Base-by-base conservation (phyloP, 2,329 filamentous ascomycete genomes). In the Dactylellina parvicollis region DNA sequence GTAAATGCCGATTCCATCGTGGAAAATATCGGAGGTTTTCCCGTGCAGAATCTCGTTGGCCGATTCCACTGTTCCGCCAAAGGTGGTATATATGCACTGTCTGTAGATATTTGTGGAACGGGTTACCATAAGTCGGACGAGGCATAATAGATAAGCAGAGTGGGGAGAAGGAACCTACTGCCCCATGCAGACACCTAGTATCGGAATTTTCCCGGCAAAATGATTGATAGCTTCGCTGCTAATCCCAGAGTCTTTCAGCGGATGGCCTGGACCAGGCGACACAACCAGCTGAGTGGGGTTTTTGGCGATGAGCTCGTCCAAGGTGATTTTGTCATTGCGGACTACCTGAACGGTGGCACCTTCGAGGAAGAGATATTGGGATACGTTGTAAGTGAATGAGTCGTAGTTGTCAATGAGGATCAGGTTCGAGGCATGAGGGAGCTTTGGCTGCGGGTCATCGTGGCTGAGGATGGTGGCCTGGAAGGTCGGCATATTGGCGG, bases 321-420 rank as follows among this genome's bases (percentile, higher is more conserved):
- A 82, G 0, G 90, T 89, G 77, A 98, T 89, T 81, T 96, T 88
- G 82, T 99, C 94, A 80, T 99, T 99, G 78, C 95, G 88, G 82
- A 89, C 91, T 18, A 99, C 95, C 2, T 89, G 91, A 55, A 97
- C 95, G 0, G 85, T 90, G 26, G 96, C 95, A 30, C 95, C 95
- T 81, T 98, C 95, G n/a, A 99, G 88, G 4, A 94, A 90, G 0
- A 99, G 88, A 79, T 99, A 99, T 81, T 99, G 96, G 81, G 98
- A 99, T 70, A 99, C 92, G 80, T 99, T 99, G 92, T 93, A 99
- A 70, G 94, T 97, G 81, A 99, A 99, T 2, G 95, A 98, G 82
- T 99, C 95, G 82, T 98, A 99, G 82, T 99, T 99, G 85, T 99
- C 95, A 79, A 99, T 97, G 75, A 99, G 86, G 75, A 99, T 87